Base-by-base conservation (phyloP, 768 basidiomycete species). In the Heimioporus sp. region DNA sequence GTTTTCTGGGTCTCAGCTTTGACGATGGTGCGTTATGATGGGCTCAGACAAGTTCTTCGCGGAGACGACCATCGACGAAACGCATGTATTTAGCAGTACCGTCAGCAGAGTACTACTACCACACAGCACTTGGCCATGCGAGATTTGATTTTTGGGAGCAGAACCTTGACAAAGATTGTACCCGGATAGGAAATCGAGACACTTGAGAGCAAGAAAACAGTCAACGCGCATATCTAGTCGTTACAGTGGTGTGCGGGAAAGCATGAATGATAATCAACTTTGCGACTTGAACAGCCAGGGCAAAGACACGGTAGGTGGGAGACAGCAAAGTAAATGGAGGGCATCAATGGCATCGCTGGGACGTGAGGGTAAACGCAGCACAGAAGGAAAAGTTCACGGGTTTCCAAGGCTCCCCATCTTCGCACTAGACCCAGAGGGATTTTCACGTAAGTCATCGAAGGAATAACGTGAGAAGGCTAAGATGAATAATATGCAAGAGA, bases 211-310 rank as follows among this genome's bases (percentile, higher is more conserved):
- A 63, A 67, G 63, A 71, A 58, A 51, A 53, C 65, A 49, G 69
- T 62, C 65, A 65, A 71, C 65, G 70, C 67, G 70, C 79, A 82
- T 85, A 77, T 86, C 82, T 86, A 85, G 79, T 83, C 80, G 78
- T 85, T 86, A 85, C 84, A 83, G 67, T 63, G 59, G 57, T 48
- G 53, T 65, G 51, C 36, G 24, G 50, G 49, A 63, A 46, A 38
- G 53, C 50, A 65, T 47, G 53, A 55, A 35, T 37, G 39, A 43
- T 38, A 58, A 54, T 62, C 61, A 60, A 43, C 48, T 58, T 55
- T 58, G 58, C 38, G 42, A 51, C 56, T 55, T 58, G 38, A 43
- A 56, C 52, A 58, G 56, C 54, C 54, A 30, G 35, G 24, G 47
- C 24, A 51, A 59, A 30, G 56, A 48, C 42, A 39, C 30, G 21